Evolutionary conservation across 2,329 filamentous ascomycete genomes (phyloP).

Genomic region (Penicillium expansum): DNA sequence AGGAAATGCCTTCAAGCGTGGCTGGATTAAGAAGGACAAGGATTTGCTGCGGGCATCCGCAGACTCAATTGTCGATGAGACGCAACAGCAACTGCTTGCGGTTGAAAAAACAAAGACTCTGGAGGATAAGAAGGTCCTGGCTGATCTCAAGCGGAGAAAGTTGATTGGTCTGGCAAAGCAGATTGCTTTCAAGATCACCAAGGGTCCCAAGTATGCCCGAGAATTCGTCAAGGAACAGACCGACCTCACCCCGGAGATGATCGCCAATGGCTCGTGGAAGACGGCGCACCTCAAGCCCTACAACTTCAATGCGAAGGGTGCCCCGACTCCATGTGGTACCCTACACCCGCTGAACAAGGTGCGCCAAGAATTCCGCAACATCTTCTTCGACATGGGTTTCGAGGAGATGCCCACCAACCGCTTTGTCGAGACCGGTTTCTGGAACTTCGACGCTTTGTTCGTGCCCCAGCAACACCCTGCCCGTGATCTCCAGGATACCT

Average conservation of each 20-base stretch:
- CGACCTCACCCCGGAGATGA: constrained; percentile 91
- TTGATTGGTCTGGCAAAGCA: constrained; percentile 80
- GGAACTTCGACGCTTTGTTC: constrained; percentile 97
- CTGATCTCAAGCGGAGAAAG: constrained; percentile 89
- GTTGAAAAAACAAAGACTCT: constrained; percentile 69
- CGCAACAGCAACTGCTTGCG: constrained; percentile 69
- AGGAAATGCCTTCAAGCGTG: constrained; percentile 83
- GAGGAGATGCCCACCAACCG: constrained; percentile 95
- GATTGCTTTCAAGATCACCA: constrained; percentile 76
- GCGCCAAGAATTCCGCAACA: constrained; percentile 89
- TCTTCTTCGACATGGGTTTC: constrained; percentile 99
- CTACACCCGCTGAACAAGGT: constrained; percentile 78
- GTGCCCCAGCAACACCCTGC: constrained; percentile 97
- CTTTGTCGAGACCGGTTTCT: constrained; percentile 96
- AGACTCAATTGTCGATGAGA: constrained; percentile 76
- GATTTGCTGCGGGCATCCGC: constrained; percentile 55
- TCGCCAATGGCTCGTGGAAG: constrained; percentile 84
- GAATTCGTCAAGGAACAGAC: constrained; percentile 92
- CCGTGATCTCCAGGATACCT: constrained; percentile 95
- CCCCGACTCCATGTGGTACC: constrained; percentile 48
- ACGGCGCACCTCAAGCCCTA: constrained; percentile 82
- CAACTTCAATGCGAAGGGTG: constrained; percentile 70
- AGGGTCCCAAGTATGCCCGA: constrained; percentile 83
- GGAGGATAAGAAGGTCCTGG: constrained; percentile 69
- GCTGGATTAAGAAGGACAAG: constrained; percentile 65